Conservation (phyloP, 345 rosid species). For the Triadica sebifera region DNA sequence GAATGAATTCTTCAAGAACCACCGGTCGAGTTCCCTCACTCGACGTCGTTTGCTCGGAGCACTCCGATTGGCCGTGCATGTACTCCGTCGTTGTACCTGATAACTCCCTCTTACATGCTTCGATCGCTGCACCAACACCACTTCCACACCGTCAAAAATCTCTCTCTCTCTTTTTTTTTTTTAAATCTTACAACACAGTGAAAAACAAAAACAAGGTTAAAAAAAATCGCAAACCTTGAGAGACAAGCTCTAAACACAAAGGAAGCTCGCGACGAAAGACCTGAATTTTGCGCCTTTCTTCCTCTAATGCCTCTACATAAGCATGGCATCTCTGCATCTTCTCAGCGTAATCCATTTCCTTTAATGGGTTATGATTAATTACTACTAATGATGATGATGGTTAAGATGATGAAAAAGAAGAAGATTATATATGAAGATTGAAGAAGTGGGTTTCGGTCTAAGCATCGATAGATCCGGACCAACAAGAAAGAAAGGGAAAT, state of each 20-base stretch:
- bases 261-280: conserved; percentile 96
- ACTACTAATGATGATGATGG: neutral
- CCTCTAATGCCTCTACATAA: conserved; percentile 72
- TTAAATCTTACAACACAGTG: no score
- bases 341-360: conserved; percentile 43
- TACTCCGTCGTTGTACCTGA: conserved; percentile 55
- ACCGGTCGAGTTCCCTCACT: conserved; percentile 48
- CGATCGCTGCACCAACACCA: conserved; percentile 58
- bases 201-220: neutral
- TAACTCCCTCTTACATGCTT: conserved; percentile 67
- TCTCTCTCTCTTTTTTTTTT: no score
- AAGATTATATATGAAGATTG: neutral
- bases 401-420: neutral
- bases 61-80: conserved; percentile 65
- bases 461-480: conserved; percentile 51
- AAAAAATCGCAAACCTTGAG: conserved; percentile 49
- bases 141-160: neutral
- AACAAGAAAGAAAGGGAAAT: conserved; percentile 4
- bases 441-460: conserved; percentile 1
- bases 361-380: neutral
- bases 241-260: conserved; percentile 83
- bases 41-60: conserved; percentile 84
- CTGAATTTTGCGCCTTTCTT: conserved; percentile 83
- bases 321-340: conserved; percentile 54
- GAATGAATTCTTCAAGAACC: conserved; percentile 77